phyloP scores from a whole-genome alignment of 1,139 yeast genomes.

The Hansenula sp. region DNA sequence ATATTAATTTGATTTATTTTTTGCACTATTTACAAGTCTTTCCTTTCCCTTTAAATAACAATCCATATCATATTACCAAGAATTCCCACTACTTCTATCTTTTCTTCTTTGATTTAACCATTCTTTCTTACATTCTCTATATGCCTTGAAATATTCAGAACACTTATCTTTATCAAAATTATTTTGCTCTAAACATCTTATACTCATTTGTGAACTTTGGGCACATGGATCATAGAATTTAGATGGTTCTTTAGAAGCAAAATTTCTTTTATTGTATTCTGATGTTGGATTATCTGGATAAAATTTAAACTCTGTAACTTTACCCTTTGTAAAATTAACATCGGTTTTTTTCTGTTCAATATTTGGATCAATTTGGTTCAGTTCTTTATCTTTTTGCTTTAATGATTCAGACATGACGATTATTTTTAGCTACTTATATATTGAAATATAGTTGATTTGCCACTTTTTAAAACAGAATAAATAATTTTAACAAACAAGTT shows the following conservation, averaged over 20 bases:
- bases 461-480: not conserved
- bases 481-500: too few relatives aligned
- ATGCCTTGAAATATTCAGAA: conserved; percentile 85
- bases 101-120: conserved; percentile 47
- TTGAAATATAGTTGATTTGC: too few relatives aligned
- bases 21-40: too few relatives aligned
- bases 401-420: conserved; percentile 9
- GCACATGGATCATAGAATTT: conserved; percentile 92
- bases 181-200: conserved; percentile 73
- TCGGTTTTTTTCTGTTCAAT: conserved; percentile 40
- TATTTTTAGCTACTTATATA: not conserved
- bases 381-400: conserved; percentile 13
- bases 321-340: conserved; percentile 57
- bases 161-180: conserved; percentile 76
- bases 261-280: conserved; percentile 28
- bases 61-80: conserved; percentile 10
- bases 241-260: conserved; percentile 63
- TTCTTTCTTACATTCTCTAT: conserved; percentile 85
- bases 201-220: conserved; percentile 82
- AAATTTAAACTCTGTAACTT: conserved; percentile 54
- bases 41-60: conserved; percentile 11
- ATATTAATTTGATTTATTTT: too few relatives aligned
- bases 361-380: conserved; percentile 25
- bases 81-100: conserved; percentile 29
- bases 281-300: conserved; percentile 72